Evolutionary conservation across 306 rosid species (phyloP), one percentile per base, ranked within the genome.

Genomic region (Gastrolobium villosum): DNA sequence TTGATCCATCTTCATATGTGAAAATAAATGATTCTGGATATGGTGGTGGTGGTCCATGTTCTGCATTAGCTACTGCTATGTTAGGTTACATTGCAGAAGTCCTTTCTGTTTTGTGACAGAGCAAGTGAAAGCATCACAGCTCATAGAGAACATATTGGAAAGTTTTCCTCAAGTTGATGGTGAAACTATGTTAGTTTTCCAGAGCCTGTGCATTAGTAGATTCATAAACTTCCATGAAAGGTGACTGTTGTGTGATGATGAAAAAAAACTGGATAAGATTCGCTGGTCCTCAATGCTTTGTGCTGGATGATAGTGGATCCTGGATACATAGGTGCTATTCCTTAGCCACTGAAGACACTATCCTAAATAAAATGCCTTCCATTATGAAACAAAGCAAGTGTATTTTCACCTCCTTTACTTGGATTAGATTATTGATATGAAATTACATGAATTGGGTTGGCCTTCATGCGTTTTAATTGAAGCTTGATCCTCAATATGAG

Each of bases 271-370:
- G 86, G 99, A 96, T 82, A 96, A 93, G 82, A 82, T 77, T 86
- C 94, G 99, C 54, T 96, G 99, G 99, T 91, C 98, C 45, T 75
- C 93, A 43, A 96, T 86, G 88, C 97, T 35, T 86, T 96, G 79
- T 96, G 99, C 84, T 89, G 93, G 94, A 91, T 96, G 92, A 86
- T 96, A 71, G 99, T 93, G 74, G 99, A 96, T 72, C 97, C 97
- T 37, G 97, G 89, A 26, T 93, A 93, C 83, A 91, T 93, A 97
- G 99, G 99, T 81, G 98, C 97, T 79, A 93, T 96, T 76, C 98
- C 99, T 81, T 97, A 91, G 72, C 94, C 98, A 20, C 26, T 20
- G 26, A 20, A 20, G 26, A 20, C 26, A 20, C 26, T 20, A 20
- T 20, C 26, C 26, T 20, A 20, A 20, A n/a, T n/a, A n/a, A n/a